Evolutionary conservation across 139 green algal species (phyloP).

Genomic region (Penium margaritaceum): DNA sequence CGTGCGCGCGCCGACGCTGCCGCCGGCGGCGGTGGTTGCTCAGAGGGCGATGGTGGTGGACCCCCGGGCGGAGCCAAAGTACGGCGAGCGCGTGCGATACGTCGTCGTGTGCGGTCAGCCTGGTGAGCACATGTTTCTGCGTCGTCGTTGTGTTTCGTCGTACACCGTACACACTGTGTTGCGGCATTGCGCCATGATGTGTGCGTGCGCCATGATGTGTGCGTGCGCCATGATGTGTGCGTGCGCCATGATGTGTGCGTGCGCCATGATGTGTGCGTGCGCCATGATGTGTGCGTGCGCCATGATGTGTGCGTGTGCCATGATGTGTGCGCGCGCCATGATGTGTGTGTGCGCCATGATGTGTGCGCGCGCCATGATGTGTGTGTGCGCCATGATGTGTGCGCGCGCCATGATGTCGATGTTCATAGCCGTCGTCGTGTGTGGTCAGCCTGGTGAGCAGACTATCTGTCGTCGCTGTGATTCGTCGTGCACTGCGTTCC

Average conservation of each 20-base stretch:
- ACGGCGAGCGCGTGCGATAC: conserved; percentile 83
- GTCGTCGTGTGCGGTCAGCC: conserved; percentile 76
- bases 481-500: too few species aligned
- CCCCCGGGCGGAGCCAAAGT: conserved; percentile 74
- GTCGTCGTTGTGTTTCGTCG: too few species aligned
- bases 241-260: neutral
- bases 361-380: too few species aligned
- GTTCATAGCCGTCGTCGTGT: too few species aligned
- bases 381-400: too few species aligned
- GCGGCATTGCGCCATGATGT: too few species aligned
- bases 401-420: too few species aligned
- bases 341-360: too few species aligned
- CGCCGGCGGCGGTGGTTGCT: conserved; percentile 82
- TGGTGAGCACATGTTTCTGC: conserved; percentile 42
- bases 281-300: neutral
- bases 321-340: too few species aligned
- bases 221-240: neutral
- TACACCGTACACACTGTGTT: too few species aligned
- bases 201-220: neutral
- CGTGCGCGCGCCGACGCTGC: conserved; percentile 49
- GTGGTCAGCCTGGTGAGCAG: too few species aligned
- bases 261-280: neutral
- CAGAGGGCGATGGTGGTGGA: conserved; percentile 68
- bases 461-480: too few species aligned
- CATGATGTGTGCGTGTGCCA: neutral